Base-by-base conservation (phyloP, 345 rosid species). In the Nasturtium officinale region DNA sequence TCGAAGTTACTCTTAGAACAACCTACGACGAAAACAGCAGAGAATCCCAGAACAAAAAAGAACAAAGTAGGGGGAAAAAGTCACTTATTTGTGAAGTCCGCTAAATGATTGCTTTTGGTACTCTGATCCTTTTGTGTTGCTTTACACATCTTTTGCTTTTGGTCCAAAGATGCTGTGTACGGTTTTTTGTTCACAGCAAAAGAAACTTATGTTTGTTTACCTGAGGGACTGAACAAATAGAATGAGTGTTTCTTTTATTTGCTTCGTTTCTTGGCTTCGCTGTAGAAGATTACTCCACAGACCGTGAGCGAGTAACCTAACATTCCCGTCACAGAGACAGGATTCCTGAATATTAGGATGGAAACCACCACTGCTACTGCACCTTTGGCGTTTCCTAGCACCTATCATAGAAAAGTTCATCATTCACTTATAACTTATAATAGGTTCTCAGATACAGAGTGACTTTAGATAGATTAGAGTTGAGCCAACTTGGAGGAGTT, bases 311-410 rank as follows among this genome's bases (percentile, higher is more conserved):
- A 58, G 74, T 87, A 84, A 21, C 92, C 89, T 46, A 84, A 40
- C 92, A 85, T 84, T 47, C 89, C 89, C 28, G 82, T 64, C 4
- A 80, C 78, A 1, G 89, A 84, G 29, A 85, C 83, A 12, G 89
- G 89, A 53, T 85, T 87, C 77, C 48, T 75, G 74, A 87, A 87
- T 57, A 85, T 78, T 28, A 85, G 73, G 51, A 85, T 84, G 2
- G 89, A 85, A 18, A 87, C 77, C 65, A 83, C 85, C 72, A 84
- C 89, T 4, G 87, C 87, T 16, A 87, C 87, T 2, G 85, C 88
- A 0, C 88, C 85, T 82, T 84, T 85, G 23, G 92, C 89, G 78
- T 85, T 87, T 28, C 92, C 89, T 32, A 85, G 70, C 56, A 85
- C 92, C 89, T 87, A 79, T 67, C 53, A 12, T 2, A 53, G 59